phyloP scores from a whole-genome alignment of 83 land plant genomes.

The Diphasiastrum complanatum region DNA sequence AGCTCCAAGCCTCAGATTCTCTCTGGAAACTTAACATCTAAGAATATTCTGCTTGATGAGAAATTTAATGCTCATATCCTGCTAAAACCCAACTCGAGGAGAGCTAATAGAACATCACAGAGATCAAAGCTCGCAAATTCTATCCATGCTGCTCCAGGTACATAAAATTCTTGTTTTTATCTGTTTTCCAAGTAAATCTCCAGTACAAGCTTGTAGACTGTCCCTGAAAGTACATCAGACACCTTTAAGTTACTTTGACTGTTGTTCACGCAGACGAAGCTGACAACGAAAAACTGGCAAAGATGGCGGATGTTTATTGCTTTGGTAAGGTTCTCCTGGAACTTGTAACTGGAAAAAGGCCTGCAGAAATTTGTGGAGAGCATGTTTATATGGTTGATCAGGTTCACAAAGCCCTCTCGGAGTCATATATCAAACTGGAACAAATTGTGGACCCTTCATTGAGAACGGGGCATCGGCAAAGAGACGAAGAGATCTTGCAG shows the following conservation, averaged over 20 bases:
- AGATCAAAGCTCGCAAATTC: no score
- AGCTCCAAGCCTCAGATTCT: constrained; percentile 8
- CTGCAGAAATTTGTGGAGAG: constrained; percentile 21
- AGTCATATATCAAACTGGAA: constrained; percentile 36
- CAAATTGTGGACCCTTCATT: no score
- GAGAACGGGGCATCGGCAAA: no score
- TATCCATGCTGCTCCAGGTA: no score
- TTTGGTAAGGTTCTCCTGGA: constrained; percentile 39
- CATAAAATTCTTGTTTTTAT: no score
- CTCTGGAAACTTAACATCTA: constrained; percentile 7
- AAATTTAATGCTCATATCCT: constrained; percentile 32
- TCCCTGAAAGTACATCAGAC: background rate
- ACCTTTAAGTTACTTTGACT: background rate
- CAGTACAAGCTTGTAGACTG: background rate
- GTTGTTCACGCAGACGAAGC: constrained; percentile 13
- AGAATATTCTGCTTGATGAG: constrained; percentile 13
- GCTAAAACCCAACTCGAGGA: background rate
- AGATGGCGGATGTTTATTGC: constrained; percentile 38
- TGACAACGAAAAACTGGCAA: constrained; percentile 19
- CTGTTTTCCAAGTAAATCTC: no score
- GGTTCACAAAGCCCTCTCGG: constrained; percentile 35
- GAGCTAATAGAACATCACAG: no score
- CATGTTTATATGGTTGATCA: constrained; percentile 34
- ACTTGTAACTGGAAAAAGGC: constrained; percentile 37
- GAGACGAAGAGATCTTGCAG: no score